phyloP scores from a whole-genome alignment of 257 asterid genomes.

The Echium plantagineum region DNA sequence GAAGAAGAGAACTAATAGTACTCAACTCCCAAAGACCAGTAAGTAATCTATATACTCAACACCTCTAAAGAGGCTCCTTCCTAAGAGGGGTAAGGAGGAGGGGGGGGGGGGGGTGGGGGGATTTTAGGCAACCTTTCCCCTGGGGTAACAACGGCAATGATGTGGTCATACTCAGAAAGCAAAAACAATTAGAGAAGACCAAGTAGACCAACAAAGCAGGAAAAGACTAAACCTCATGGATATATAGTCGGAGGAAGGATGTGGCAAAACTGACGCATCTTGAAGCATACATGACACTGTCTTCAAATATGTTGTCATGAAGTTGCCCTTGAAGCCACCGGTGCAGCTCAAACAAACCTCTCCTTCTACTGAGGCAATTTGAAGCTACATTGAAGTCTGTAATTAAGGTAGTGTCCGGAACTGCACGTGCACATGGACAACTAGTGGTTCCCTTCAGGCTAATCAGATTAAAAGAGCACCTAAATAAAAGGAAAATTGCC shows the following conservation, averaged over 20 bases:
- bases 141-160: too few relatives aligned
- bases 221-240: conserved; percentile 65
- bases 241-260: conserved; percentile 66
- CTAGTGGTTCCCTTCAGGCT: conserved; percentile 16
- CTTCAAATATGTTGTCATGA: conserved; percentile 32
- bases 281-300: conserved; percentile 28
- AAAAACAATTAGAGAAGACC: not conserved
- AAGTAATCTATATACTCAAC: too few relatives aligned
- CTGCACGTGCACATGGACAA: conserved; percentile 16
- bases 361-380: conserved; percentile 19
- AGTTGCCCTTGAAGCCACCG: conserved; percentile 59
- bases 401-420: conserved; percentile 15
- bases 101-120: too few relatives aligned
- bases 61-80: too few relatives aligned
- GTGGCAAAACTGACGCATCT: conserved; percentile 38
- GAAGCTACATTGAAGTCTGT: conserved; percentile 22
- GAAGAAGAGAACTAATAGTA: too few relatives aligned
- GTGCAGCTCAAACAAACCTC: conserved; percentile 40
- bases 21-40: not conserved
- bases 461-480: conserved; percentile 44
- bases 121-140: too few relatives aligned
- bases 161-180: too few relatives aligned
- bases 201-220: not conserved
- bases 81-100: too few relatives aligned
- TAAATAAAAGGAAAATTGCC: conserved; percentile 55